Conservation (phyloP, 441 rosid species). For the Corymbia calophylla region DNA sequence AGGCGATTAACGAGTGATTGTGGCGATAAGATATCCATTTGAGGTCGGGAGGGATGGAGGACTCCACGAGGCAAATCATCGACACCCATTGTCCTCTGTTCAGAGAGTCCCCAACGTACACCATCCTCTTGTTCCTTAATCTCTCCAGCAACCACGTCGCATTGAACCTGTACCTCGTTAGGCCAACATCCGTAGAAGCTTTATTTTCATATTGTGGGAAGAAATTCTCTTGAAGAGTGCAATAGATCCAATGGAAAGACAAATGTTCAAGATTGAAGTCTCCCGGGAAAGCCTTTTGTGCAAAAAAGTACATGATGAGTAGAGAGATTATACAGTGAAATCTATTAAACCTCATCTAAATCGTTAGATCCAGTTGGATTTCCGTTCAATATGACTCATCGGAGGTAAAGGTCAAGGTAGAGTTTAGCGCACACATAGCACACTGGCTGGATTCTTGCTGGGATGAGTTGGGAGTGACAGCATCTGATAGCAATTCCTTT, state of each 20-base stretch:
- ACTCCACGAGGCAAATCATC: conserved; percentile 50
- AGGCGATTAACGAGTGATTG: conserved; percentile 52
- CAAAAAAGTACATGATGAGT: not conserved
- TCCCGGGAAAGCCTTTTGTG: not conserved
- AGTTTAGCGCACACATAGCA: not conserved
- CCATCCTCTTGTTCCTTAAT: conserved; percentile 57
- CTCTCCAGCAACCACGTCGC: conserved; percentile 61
- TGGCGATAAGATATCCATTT: conserved; percentile 31
- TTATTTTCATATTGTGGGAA: not conserved
- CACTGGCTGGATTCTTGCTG: not conserved
- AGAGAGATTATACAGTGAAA: not conserved
- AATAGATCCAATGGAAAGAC: not conserved
- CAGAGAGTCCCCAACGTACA: conserved; percentile 61
- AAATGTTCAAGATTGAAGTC: not conserved
- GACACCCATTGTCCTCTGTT: conserved; percentile 68
- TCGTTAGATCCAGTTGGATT: not conserved
- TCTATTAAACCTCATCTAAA: not conserved
- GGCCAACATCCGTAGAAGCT: not conserved
- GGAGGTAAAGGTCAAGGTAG: not conserved
- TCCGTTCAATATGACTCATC: not conserved
- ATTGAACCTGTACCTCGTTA: conserved; percentile 50
- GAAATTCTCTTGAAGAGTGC: not conserved
- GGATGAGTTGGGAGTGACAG: not conserved
- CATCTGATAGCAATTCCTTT: not conserved
- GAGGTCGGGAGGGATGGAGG: conserved; percentile 27